Conservation (phyloP, 2,329 filamentous ascomycete species). For the Magnaporthiopsis rhizophila region DNA sequence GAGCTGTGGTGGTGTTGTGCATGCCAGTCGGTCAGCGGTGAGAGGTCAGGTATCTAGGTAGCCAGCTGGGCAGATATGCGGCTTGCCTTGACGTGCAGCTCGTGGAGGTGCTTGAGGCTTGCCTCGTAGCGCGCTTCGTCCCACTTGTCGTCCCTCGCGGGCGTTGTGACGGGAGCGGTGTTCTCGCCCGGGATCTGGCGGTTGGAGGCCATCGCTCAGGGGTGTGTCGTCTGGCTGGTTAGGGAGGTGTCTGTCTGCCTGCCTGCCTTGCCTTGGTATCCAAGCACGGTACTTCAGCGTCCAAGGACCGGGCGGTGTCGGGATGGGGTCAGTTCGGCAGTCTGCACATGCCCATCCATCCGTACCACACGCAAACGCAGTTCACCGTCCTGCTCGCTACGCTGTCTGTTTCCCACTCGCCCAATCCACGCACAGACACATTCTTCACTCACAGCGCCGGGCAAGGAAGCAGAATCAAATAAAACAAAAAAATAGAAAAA, state of each 20-base stretch:
- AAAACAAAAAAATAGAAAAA: neutral
- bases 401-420: neutral
- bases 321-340: neutral
- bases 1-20: slow-evolving; percentile 25
- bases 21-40: neutral
- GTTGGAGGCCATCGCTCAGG: slow-evolving; percentile 11
- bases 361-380: neutral
- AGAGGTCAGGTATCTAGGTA: neutral
- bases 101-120: slow-evolving; percentile 41
- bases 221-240: neutral
- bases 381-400: neutral
- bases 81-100: slow-evolving; percentile 47
- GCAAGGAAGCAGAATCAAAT: neutral
- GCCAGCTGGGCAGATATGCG: neutral
- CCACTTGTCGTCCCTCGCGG: slow-evolving; percentile 23
- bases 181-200: neutral
- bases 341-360: neutral
- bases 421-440: neutral
- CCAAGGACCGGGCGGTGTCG: neutral
- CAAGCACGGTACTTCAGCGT: neutral
- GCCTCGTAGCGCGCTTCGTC: slow-evolving; percentile 43
- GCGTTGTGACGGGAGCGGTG: neutral
- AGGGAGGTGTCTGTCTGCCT: neutral
- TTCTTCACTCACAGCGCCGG: neutral
- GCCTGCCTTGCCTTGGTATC: no score